These are phyloP conservation scores for Usnea hakonensis DNA, from an alignment of 495 filamentous ascomycete species.

Conservation along the genomic window DNA sequence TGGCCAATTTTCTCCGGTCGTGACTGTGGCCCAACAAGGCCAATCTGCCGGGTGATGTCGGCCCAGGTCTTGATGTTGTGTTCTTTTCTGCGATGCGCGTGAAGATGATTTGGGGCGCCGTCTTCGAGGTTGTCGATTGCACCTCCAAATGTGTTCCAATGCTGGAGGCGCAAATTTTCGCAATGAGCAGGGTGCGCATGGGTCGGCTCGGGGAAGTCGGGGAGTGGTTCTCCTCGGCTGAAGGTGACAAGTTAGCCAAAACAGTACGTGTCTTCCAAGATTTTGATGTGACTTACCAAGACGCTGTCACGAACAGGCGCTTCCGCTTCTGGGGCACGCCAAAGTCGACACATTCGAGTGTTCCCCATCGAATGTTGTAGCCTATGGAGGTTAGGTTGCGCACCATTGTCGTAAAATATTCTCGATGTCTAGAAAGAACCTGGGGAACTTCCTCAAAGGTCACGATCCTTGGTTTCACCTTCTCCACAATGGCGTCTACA, in stretches of 20 bases:
- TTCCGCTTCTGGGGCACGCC: background rate
- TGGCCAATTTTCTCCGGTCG: conserved; percentile 14
- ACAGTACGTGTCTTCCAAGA: background rate
- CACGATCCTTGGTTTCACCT: background rate
- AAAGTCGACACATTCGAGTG: background rate
- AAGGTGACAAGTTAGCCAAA: background rate
- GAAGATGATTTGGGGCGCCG: no score
- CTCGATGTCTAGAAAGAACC: background rate
- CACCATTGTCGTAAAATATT: background rate
- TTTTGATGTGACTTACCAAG: background rate
- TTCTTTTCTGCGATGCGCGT: no score
- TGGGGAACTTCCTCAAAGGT: background rate
- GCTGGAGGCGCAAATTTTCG: background rate
- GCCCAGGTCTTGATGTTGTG: no score
- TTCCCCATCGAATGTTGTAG: background rate
- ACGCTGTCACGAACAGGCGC: background rate
- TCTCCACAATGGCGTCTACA: background rate
- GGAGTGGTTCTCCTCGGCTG: background rate
- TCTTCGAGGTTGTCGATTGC: background rate
- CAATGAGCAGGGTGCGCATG: background rate
- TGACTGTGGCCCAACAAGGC: background rate
- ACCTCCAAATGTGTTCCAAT: background rate
- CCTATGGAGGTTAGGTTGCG: background rate
- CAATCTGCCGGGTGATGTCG: no score
- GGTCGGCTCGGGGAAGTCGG: background rate